Conservation (phyloP, 306 rosid genomes). For the Senna tora region DNA sequence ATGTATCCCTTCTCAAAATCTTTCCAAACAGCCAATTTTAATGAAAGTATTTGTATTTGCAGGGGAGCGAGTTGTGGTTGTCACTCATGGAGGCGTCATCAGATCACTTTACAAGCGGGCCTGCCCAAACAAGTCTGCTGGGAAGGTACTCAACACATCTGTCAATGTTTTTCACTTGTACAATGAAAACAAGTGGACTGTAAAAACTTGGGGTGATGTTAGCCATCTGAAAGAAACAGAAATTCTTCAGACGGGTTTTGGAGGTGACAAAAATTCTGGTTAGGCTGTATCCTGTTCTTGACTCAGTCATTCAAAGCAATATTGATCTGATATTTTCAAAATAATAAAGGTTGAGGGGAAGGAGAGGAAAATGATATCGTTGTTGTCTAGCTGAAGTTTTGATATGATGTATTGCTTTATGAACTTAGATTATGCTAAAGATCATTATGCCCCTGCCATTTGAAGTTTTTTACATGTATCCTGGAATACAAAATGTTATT, state of each 20-base stretch:
- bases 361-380: constrained; percentile 5
- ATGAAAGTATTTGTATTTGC: constrained; percentile 37
- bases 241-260: constrained; percentile 73
- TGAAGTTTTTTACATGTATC: constrained; percentile 11
- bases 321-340: neutral
- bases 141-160: constrained; percentile 71
- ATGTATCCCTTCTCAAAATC: neutral
- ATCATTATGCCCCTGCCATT: constrained; percentile 5
- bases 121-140: constrained; percentile 47
- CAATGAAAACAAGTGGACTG: constrained; percentile 62
- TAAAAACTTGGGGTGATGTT: constrained; percentile 79
- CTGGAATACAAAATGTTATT: constrained; percentile 6
- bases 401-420: no score
- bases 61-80: constrained; percentile 75
- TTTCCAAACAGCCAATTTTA: constrained; percentile 11
- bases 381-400: neutral
- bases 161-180: constrained; percentile 69
- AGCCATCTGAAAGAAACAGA: constrained; percentile 66
- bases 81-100: constrained; percentile 80
- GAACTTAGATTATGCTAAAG: neutral
- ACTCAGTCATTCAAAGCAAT: neutral
- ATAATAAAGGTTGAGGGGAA: constrained; percentile 9
- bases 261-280: constrained; percentile 83
- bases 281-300: constrained; percentile 45
- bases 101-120: constrained; percentile 62